These are phyloP conservation scores for Penicillium sp. DNA, from an alignment of 2,329 filamentous ascomycete species.

Conservation along the genomic window DNA sequence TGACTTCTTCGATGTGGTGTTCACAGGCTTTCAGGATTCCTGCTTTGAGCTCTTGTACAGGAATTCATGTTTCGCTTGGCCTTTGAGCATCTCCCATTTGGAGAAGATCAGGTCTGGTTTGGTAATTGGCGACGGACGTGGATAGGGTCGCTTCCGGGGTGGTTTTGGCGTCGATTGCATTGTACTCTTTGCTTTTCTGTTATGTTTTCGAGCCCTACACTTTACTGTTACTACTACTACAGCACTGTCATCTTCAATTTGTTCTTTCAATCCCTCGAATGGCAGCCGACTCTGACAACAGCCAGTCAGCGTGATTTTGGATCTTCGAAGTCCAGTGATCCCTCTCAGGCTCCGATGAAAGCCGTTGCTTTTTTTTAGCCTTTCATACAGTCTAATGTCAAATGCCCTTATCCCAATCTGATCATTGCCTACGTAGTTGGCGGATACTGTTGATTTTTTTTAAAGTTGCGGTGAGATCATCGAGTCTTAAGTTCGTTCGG, in stretches of 20 bases:
- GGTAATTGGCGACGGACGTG: slow-evolving; percentile 49
- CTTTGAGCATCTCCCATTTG: slow-evolving; percentile 9
- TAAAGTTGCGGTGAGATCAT: slow-evolving; percentile 23
- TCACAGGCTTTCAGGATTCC: slow-evolving; percentile 19
- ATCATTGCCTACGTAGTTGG: background rate
- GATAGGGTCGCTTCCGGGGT: slow-evolving; percentile 54
- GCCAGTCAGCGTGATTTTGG: background rate
- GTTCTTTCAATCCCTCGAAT: background rate
- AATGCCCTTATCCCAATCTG: background rate
- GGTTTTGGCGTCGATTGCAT: slow-evolving; percentile 47
- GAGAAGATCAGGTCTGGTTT: slow-evolving; percentile 15
- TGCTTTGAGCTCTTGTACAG: slow-evolving; percentile 11
- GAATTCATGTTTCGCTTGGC: background rate
- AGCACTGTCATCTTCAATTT: slow-evolving; percentile 4
- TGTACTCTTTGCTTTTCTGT: slow-evolving; percentile 11
- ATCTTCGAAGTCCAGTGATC: background rate
- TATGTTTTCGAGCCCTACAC: slow-evolving; percentile 17
- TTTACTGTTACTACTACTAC: slow-evolving; percentile 14
- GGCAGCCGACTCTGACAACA: background rate
- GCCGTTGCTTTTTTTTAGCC: background rate
- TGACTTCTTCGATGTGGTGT: slow-evolving; percentile 22
- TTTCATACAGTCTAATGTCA: slow-evolving; percentile 18
- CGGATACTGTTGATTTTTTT: background rate
- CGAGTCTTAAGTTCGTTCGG: slow-evolving; percentile 8
- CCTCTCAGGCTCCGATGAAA: background rate